Conservation (phyloP, 148 eudicot genomes). For the Linanthus parryae region DNA sequence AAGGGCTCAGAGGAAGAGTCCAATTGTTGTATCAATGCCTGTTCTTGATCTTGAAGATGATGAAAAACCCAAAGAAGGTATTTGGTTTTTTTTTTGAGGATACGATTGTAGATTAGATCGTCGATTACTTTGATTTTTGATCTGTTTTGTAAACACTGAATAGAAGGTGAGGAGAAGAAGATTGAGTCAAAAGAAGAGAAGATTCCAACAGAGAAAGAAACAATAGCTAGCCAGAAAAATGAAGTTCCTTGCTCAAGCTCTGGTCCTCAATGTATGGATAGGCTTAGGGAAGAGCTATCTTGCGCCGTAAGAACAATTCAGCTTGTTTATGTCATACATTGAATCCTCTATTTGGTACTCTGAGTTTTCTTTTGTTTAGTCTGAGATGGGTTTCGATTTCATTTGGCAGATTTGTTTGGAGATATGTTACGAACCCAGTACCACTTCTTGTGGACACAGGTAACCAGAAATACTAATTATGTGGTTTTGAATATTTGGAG, state of each 20-base stretch:
- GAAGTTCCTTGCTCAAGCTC: slow-evolving; percentile 27
- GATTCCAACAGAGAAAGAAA: slow-evolving; percentile 17
- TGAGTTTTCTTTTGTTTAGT: too few species aligned
- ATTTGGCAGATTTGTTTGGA: slow-evolving; percentile 84
- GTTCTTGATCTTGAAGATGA: slow-evolving; percentile 68
- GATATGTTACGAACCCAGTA: slow-evolving; percentile 91
- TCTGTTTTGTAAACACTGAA: neutral
- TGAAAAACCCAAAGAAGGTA: slow-evolving; percentile 25
- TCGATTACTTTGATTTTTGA: neutral
- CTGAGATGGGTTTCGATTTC: neutral
- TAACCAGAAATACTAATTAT: too few species aligned
- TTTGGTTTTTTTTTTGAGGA: neutral
- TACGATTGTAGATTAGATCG: neutral
- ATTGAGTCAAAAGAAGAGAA: slow-evolving; percentile 28
- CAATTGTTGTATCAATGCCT: slow-evolving; percentile 29
- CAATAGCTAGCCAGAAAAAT: slow-evolving; percentile 9
- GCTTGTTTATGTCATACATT: too few species aligned
- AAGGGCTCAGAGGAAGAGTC: slow-evolving; percentile 44
- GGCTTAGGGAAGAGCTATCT: slow-evolving; percentile 86
- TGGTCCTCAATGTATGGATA: slow-evolving; percentile 57
- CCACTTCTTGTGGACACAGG: slow-evolving; percentile 99
- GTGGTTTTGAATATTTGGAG: too few species aligned
- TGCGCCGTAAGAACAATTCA: slow-evolving; percentile 59
- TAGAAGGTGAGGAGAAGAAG: slow-evolving; percentile 28
- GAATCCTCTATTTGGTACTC: too few species aligned